Conservation (phyloP, 1,284 basidiomycete species). For the Afroboletus lepidellus region DNA sequence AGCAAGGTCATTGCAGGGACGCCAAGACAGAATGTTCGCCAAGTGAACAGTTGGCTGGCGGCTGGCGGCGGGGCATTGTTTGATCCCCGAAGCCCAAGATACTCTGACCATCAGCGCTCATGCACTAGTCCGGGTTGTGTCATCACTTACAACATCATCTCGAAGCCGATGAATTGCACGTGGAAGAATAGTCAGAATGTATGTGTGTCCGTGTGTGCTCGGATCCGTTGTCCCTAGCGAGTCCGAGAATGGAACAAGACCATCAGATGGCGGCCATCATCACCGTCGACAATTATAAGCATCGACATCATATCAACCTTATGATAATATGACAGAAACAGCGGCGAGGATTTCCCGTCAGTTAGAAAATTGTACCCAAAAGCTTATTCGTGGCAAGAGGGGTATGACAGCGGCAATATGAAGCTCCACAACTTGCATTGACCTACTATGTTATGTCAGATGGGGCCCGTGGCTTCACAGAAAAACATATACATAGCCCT, state of each 20-base stretch:
- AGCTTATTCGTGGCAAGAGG: slow-evolving; percentile 9
- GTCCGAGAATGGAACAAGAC: slow-evolving; percentile 1
- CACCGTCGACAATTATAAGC: slow-evolving; percentile 4
- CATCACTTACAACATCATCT: background rate
- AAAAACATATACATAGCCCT: background rate
- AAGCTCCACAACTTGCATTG: background rate
- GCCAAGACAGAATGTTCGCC: background rate
- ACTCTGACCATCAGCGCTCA: background rate
- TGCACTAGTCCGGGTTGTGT: background rate
- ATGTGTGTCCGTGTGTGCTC: slow-evolving; percentile 2
- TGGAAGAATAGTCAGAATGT: background rate
- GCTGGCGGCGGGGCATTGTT: slow-evolving; percentile 2
- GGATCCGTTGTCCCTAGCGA: slow-evolving; percentile 7
- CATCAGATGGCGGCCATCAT: slow-evolving; percentile 14
- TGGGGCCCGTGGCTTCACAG: background rate
- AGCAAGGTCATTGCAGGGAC: background rate
- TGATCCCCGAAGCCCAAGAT: slow-evolving; percentile 17
- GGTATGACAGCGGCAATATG: background rate
- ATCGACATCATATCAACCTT: slow-evolving; percentile 17
- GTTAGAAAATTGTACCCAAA: background rate
- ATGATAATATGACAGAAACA: background rate
- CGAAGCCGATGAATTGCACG: slow-evolving; percentile 20
- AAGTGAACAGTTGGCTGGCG: background rate
- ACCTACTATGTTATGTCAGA: background rate
- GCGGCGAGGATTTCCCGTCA: background rate